Evolutionary conservation across 208 protist genomes (phyloP).

Genomic region (Naegleria lovaniensis): DNA sequence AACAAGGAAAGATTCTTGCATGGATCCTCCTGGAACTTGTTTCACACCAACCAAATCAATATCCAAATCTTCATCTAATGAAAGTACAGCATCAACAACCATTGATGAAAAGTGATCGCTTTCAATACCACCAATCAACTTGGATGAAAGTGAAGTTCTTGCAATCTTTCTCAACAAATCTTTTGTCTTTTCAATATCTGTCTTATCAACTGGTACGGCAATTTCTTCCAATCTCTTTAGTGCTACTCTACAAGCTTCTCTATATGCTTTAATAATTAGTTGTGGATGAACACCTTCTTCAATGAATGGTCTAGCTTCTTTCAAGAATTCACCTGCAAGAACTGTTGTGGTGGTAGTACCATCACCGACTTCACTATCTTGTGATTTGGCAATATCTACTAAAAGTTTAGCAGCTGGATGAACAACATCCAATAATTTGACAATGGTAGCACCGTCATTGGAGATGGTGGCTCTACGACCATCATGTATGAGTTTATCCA

Average conservation of each 20-base stretch:
- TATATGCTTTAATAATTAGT: conserved; percentile 92
- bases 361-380: conserved; percentile 98
- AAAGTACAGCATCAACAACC: conserved; percentile 93
- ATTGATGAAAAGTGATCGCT: conserved; percentile 96
- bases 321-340: conserved; percentile 95
- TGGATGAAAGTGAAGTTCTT: conserved; percentile 97
- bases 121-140: conserved; percentile 93
- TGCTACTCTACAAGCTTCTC: conserved; percentile 58
- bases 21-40: conserved; percentile 97
- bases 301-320: conserved; percentile 93
- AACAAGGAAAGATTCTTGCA: conserved; percentile 96
- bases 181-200: conserved; percentile 31
- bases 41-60: conserved; percentile 99
- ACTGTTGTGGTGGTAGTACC: conserved; percentile 99
- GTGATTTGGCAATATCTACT: conserved; percentile 98
- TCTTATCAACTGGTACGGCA: conserved; percentile 69
- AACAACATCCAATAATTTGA: conserved; percentile 98
- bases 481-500: conserved; percentile 99
- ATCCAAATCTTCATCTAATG: conserved; percentile 87
- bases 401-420: conserved; percentile 98
- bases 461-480: conserved; percentile 90
- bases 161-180: conserved; percentile 85
- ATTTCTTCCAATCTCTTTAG: conserved; percentile 75
- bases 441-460: conserved; percentile 99
- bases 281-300: conserved; percentile 99